Evolutionary conservation across 192 early-diverging fungal species (phyloP).

Genomic region (Spizellomyces punctatus): DNA sequence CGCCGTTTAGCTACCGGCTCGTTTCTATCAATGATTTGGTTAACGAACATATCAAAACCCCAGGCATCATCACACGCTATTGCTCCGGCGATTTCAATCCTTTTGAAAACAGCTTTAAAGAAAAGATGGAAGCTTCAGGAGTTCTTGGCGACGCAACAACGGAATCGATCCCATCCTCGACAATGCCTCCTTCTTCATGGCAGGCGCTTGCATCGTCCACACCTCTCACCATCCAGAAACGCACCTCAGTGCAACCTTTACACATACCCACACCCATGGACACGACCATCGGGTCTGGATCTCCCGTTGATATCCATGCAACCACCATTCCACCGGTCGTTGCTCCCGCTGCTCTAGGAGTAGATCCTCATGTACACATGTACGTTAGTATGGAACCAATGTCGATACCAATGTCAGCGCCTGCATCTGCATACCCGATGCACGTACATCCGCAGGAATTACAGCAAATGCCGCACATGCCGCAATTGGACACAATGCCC

Average conservation of each 20-base stretch:
- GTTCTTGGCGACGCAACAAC: not conserved
- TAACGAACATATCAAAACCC: not conserved
- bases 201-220: not conserved
- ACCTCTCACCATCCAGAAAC: not conserved
- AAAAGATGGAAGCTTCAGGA: slow-evolving; percentile 10
- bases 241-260: not conserved
- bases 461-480: not conserved
- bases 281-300: not conserved
- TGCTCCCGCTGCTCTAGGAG: not conserved
- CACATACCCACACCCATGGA: not conserved
- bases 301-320: not conserved
- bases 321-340: not conserved
- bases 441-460: not conserved
- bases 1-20: no score
- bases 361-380: not conserved
- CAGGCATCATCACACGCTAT: slow-evolving; percentile 28
- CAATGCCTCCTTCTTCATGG: not conserved
- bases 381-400: not conserved
- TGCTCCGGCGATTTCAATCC: slow-evolving; percentile 37
- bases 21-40: not conserved
- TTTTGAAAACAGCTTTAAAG: slow-evolving; percentile 33
- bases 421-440: not conserved
- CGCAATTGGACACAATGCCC: not conserved
- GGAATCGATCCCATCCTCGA: slow-evolving; percentile 5
- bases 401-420: not conserved